Base-by-base conservation (phyloP, 441 rosid genomes). In the Adansonia gregorii region DNA sequence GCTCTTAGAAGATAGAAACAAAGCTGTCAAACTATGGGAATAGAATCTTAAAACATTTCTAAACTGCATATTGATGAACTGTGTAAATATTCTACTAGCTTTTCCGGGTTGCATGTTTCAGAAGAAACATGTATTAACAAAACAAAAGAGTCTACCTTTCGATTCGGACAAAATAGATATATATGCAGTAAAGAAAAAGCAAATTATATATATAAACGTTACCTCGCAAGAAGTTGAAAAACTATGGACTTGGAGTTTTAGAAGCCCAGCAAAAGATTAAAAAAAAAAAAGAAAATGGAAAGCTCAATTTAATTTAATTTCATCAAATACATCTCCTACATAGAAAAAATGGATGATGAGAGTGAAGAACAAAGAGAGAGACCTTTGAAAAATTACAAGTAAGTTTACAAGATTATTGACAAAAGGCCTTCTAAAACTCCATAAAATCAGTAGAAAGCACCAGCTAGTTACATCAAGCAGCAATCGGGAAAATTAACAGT, bases 401-500 rank as follows among this genome's bases (percentile, higher is more conserved):
- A 48, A 48, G 35, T 64, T 55, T 43, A 51, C 20, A 75, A 71
- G 55, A 70, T 41, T 55, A 2, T 56, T 20, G 64, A 66, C 22
- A 15, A 24, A 17, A 49, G 71, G 80, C 75, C 82, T 74, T 81
- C 81, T 74, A 84, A 66, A 84, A 73, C 78, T 84, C 82, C 84
- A 54, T 59, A 65, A 61, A 59, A 45, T 45, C 45, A 55, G 67
- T 64, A 54, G 70, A 68, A 35, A 41, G 27, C 63, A 64, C 15
- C 43, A 56, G 27, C 27, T 20, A 27, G 46, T 22, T 19, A 3
- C 12, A 52, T 59, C 45, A 68, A 71, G 5, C 12, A 22, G 39
- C 27, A 27, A 61, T 27, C 22, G 45, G 12, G 75, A 75, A 15
- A 68, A 75, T 75, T 14, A 46, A 75, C 7, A 2, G 79, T 17